phyloP scores from a whole-genome alignment of 768 basidiomycete genomes.

The Amanita polypyramis region DNA sequence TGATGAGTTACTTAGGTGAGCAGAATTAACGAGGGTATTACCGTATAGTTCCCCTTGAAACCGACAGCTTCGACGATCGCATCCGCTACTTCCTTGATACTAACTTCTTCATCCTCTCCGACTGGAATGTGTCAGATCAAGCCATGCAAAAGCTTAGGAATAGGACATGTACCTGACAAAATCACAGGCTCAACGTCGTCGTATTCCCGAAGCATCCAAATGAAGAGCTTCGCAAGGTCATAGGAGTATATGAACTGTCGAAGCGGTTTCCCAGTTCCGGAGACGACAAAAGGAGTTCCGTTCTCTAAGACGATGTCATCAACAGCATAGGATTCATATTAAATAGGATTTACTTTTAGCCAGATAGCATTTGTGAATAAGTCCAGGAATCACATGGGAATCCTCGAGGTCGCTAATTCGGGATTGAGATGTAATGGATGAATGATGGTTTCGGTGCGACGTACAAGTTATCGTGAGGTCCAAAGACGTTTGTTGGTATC shows the following conservation, averaged over 20 bases:
- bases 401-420: constrained; percentile 66
- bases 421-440: constrained; percentile 1
- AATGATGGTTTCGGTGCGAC: constrained; percentile 11
- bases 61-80: constrained; percentile 80
- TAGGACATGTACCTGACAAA: constrained; percentile 52
- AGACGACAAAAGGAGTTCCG: constrained; percentile 75
- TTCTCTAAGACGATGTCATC: constrained; percentile 39
- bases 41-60: constrained; percentile 68
- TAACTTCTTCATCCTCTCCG: constrained; percentile 89
- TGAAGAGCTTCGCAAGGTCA: constrained; percentile 91
- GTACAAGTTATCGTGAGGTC: constrained; percentile 89
- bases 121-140: constrained; percentile 32
- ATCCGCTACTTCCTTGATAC: constrained; percentile 84
- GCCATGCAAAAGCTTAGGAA: background rate
- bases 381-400: constrained; percentile 89
- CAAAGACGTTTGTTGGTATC: constrained; percentile 97
- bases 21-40: constrained; percentile 17
- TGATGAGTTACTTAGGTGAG: background rate
- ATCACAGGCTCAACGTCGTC: constrained; percentile 90
- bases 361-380: constrained; percentile 88
- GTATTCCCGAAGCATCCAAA: constrained; percentile 88
- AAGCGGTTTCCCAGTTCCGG: constrained; percentile 84
- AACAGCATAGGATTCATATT: constrained; percentile 2
- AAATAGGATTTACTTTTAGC: constrained; percentile 57
- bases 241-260: constrained; percentile 98